Evolutionary conservation across 2,329 filamentous ascomycete species (phyloP), one percentile per base, ranked within the genome.

Genomic region (Aspergillus awamori): DNA sequence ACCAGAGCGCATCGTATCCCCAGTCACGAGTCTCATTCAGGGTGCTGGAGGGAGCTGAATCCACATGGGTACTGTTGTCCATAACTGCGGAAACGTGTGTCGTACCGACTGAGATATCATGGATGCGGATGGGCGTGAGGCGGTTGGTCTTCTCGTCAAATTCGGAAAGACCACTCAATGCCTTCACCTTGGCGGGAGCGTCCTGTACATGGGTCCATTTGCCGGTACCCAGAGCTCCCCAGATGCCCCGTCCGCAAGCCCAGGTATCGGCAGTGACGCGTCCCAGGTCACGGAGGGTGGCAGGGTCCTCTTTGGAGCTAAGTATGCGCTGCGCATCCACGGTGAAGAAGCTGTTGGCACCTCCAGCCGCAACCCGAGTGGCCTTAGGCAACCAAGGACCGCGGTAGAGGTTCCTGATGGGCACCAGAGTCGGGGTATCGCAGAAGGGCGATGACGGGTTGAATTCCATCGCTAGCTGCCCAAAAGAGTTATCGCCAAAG

Each of bases 401-500:
- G 53, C 83, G 81, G 75, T 97, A 97, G 5, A 96, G 86, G 63
- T 85, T 86, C 63, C 86, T 84, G 41, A 91, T 84, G 1, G 91
- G 85, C 2, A 98, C 74, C 5, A 88, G 83, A 3, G 87, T 86
- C 0, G 95, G 93, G 0, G 84, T 83, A 65, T 94, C 90, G 24
- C 90, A 81, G 60, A 80, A 85, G 7, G 86, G 82, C 15, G 86
- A 80, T 28, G 89, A 85, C 0, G 84, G 74, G 53, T 87, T 87
- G 57, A 85, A 86, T 54, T 92, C 87, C 69, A 94, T 87, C n/a
- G 94, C 94, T 3, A 98, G 83, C 76, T 98, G 95, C n/a, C 95
- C 95, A 47, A 87, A 86, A 0, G 88, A 88, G 78, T 98, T 98
- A 76, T 98, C 93, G 39, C 95, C 95, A 78, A 96, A 98, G 6